A percentile compares a stretch with the other conserved stretches of the same genome.
These are phyloP conservation scores for Aspergillus vadensis DNA, from an alignment of 2,329 filamentous ascomycete genomes.

Conservation along the genomic window DNA sequence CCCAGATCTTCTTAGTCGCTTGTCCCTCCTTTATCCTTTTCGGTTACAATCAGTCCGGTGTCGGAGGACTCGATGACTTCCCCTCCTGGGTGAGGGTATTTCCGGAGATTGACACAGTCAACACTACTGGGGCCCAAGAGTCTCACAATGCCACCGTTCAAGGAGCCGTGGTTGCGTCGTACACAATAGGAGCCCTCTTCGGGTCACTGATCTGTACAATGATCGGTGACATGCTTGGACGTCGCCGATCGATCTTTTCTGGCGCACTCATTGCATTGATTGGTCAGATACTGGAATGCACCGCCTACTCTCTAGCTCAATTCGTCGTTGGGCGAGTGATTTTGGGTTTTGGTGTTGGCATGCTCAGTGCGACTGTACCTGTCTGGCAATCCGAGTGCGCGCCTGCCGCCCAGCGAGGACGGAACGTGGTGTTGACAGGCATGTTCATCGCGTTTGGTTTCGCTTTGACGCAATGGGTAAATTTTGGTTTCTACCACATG, in stretches of 20 bases:
- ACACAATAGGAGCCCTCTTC: slow-evolving; percentile 51
- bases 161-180: slow-evolving; percentile 27
- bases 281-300: slow-evolving; percentile 48
- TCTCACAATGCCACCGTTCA: slow-evolving; percentile 49
- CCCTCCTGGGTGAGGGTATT: slow-evolving; percentile 39
- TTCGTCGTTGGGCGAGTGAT: slow-evolving; percentile 51
- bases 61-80: slow-evolving; percentile 50
- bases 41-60: slow-evolving; percentile 56
- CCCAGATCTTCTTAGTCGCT: slow-evolving; percentile 25
- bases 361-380: slow-evolving; percentile 47
- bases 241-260: slow-evolving; percentile 48
- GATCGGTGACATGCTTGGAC: slow-evolving; percentile 50
- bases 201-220: slow-evolving; percentile 50
- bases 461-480: slow-evolving; percentile 49
- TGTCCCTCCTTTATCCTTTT: slow-evolving; percentile 49
- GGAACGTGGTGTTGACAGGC: slow-evolving; percentile 32
- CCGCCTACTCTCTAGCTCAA: slow-evolving; percentile 49
- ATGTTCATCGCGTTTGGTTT: slow-evolving; percentile 49
- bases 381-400: slow-evolving; percentile 44
- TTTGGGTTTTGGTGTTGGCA: slow-evolving; percentile 48
- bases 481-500: slow-evolving; percentile 41
- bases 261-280: slow-evolving; percentile 45
- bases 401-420: slow-evolving; percentile 22
- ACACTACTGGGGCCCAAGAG: slow-evolving; percentile 46
- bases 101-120: slow-evolving; percentile 53